Evolutionary conservation across 1,139 yeast species (phyloP), one percentile per base, ranked within the genome.

Genomic region (Scheffersomyces quercinus): DNA sequence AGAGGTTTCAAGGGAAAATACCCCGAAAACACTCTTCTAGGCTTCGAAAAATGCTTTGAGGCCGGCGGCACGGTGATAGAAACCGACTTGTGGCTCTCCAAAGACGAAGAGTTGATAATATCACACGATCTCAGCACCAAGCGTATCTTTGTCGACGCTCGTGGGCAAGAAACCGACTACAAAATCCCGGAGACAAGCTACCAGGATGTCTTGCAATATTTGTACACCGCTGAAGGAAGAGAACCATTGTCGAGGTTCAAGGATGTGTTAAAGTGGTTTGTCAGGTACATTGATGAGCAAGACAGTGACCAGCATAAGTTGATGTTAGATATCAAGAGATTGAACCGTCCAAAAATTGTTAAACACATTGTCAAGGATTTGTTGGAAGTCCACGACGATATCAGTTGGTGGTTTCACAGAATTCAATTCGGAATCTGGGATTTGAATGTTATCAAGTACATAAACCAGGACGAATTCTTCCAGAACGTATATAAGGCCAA

Each of bases 381-480:
- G 56, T 49, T 73, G 24, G 59, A 65, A 3, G 77, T 78, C 5
- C 69, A 77, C 35, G 57, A 68, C 16, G 83, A 85, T 58, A 45
- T 80, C 33, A 56, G 63, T 12, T 87, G 75, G 67, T 91, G 97
- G 97, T 73, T 76, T 42, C 68, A 73, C 29, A 76, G 80, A 38
- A 67, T 89, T 38, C 83, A 85, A 43, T 80, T 89, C 59, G 98
- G 98, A 0, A 65, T 91, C 29, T 93, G 98, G 98, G 11, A 79
- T 49, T 60, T 84, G 40, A 79, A 79, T 44, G 86, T 85, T 57
- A 75, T 86, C 50, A 75, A 79, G 50, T 81, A 75, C 49, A 46
- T 73, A 45, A 74, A 74, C 52, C 79, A 74, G 50, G 69, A 70
- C 38, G 68, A 54, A 43, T 73, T 70, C 51, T 73, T 70, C 52